phyloP scores from a whole-genome alignment of 495 filamentous ascomycete genomes.

The Talaromyces trachyspermus region DNA sequence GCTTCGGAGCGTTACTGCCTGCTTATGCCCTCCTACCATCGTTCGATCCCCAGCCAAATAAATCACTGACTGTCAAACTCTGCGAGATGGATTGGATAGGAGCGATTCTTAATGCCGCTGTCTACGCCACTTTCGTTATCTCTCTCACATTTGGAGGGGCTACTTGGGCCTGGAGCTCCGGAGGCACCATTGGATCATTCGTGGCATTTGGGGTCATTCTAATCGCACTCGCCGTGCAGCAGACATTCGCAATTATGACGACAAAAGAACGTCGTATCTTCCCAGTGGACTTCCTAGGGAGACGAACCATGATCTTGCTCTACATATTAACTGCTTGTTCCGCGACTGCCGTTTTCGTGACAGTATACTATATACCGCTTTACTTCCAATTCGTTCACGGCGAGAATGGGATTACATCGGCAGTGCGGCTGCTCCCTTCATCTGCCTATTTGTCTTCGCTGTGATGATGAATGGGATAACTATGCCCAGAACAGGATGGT shows the following conservation, averaged over 20 bases:
- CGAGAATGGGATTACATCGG: slow-evolving; percentile 26
- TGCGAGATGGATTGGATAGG: slow-evolving; percentile 15
- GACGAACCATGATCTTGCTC: slow-evolving; percentile 17
- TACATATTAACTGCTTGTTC: neutral
- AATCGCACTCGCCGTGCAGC: slow-evolving; percentile 41
- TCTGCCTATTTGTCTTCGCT: slow-evolving; percentile 25
- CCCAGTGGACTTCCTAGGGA: slow-evolving; percentile 43
- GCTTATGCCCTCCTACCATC: slow-evolving; percentile 42
- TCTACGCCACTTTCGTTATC: slow-evolving; percentile 14
- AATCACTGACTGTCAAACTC: slow-evolving; percentile 4
- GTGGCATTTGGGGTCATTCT: slow-evolving; percentile 46
- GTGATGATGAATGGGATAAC: slow-evolving; percentile 17
- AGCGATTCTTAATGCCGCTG: slow-evolving; percentile 13
- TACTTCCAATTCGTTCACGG: slow-evolving; percentile 41
- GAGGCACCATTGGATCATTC: slow-evolving; percentile 46
- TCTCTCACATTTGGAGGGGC: slow-evolving; percentile 44
- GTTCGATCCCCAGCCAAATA: slow-evolving; percentile 11
- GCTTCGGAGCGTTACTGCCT: slow-evolving; percentile 37
- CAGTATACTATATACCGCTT: slow-evolving; percentile 46
- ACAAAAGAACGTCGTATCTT: slow-evolving; percentile 40
- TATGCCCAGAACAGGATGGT: slow-evolving; percentile 29
- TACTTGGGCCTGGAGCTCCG: slow-evolving; percentile 44
- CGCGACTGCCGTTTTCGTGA: slow-evolving; percentile 21
- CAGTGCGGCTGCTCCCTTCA: slow-evolving; percentile 29
- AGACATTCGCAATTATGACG: slow-evolving; percentile 45